Evolutionary conservation across 1,139 yeast species (phyloP).

Genomic region (Lizanozyma gosingica): DNA sequence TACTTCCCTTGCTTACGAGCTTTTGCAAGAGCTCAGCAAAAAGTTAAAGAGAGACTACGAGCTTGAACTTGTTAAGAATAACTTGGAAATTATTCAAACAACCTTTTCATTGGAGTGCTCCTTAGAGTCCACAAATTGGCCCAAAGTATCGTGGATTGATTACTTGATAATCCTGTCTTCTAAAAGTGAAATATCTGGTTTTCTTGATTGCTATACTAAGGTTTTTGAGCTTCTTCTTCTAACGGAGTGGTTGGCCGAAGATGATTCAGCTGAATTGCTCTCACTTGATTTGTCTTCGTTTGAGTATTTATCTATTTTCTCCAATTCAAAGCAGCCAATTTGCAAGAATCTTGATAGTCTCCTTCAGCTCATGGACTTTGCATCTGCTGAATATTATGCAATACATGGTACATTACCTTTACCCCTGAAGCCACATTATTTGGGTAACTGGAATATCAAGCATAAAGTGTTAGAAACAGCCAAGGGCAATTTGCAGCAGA

Average conservation of each 20-base stretch:
- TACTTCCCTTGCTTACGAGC: conserved; percentile 4
- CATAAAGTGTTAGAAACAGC: conserved; percentile 2
- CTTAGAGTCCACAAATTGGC: conserved; percentile 24
- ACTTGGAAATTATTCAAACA: conserved; percentile 18
- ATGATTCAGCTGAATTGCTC: not conserved
- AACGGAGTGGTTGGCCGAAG: not conserved
- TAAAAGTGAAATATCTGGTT: conserved; percentile 20
- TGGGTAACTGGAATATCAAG: too few species aligned
- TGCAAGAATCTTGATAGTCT: conserved; percentile 2
- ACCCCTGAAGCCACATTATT: conserved; percentile 14
- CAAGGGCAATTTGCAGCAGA: conserved; percentile 8
- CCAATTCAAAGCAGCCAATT: conserved; percentile 3
- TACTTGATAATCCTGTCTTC: conserved; percentile 18
- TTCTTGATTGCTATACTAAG: conserved; percentile 24
- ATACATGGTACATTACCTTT: conserved; percentile 14
- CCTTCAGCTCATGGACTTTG: conserved; percentile 17
- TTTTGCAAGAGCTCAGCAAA: conserved; percentile 12
- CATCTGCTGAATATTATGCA: conserved; percentile 28
- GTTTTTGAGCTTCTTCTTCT: conserved; percentile 23
- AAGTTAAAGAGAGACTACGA: not conserved
- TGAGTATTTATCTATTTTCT: conserved; percentile 7
- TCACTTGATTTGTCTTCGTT: conserved; percentile 4
- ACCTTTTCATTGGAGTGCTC: conserved; percentile 24
- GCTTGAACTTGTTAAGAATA: conserved; percentile 8
- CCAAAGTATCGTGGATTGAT: conserved; percentile 31